Percentiles rank a stretch among this genome's conserved stretches.
These are phyloP conservation scores for Colletotrichum horii DNA, from an alignment of 2,329 filamentous ascomycete species.

Conservation along the genomic window DNA sequence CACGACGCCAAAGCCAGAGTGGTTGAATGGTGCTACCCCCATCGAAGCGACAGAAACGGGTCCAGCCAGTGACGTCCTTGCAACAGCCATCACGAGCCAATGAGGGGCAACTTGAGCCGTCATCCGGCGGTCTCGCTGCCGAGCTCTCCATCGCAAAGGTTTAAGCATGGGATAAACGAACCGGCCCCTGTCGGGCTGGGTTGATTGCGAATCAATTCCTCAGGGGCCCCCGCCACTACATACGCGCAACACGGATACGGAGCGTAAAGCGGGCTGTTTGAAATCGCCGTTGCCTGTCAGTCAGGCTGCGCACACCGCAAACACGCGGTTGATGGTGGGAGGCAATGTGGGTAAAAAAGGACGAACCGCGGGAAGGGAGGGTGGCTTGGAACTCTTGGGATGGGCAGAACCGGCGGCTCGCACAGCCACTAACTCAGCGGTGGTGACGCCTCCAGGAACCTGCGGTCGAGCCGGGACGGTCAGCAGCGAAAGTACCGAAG, in stretches of 20 bases:
- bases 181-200: not conserved
- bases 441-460: not conserved
- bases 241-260: slow-evolving; percentile 3
- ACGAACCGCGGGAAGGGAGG: not conserved
- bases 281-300: not conserved
- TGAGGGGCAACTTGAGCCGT: not conserved
- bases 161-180: not conserved
- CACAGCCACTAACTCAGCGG: slow-evolving; percentile 1
- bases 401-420: not conserved
- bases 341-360: not conserved
- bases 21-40: not conserved
- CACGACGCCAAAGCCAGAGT: not conserved
- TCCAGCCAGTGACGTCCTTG: not conserved
- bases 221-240: not conserved
- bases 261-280: not conserved
- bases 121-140: not conserved
- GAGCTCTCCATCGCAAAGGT: not conserved
- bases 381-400: not conserved
- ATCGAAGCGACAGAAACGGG: not conserved
- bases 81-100: not conserved
- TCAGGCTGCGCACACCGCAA: not conserved
- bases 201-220: not conserved
- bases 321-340: not conserved
- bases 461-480: not conserved
- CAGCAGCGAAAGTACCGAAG: not conserved